Percentiles rank a stretch among this genome's conserved stretches.
Conservation (phyloP, 2,329 filamentous ascomycete species). For the Calcarisporium arbuscula region DNA sequence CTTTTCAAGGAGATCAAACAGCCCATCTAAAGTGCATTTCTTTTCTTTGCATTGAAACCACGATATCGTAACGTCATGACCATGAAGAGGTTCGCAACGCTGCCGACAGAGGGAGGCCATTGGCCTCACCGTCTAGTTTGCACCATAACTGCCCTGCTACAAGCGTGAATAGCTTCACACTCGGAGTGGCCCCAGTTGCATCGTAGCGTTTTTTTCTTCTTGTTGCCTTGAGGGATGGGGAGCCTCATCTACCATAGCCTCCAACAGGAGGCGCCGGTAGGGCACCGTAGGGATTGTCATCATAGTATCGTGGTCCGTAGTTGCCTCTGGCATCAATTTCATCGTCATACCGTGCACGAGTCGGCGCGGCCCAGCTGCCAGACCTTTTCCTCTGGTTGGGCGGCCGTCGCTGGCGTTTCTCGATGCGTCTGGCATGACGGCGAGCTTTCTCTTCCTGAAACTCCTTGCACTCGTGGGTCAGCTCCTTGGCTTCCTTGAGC, state of each 20-base stretch:
- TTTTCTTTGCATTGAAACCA: no score
- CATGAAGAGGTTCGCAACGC: no score
- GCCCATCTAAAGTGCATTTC: no score
- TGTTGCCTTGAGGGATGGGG: no score
- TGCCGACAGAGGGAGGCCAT: no score
- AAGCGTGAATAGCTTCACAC: no score
- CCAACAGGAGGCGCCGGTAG: slow-evolving; percentile 30
- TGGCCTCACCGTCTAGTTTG: no score
- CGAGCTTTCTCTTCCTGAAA: slow-evolving; percentile 43
- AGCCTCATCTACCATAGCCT: slow-evolving; percentile 9
- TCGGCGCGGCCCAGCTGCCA: slow-evolving; percentile 38
- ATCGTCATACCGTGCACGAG: slow-evolving; percentile 31
- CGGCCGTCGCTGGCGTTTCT: slow-evolving; percentile 23
- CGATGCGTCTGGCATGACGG: slow-evolving; percentile 42
- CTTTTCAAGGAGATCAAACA: no score
- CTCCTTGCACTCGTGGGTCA: slow-evolving; percentile 40
- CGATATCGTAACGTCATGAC: no score
- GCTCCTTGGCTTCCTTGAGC: slow-evolving; percentile 48
- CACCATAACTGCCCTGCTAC: no score
- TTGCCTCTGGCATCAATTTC: slow-evolving; percentile 28
- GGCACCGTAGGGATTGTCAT: slow-evolving; percentile 40
- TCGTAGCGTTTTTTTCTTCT: no score
- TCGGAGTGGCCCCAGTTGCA: no score
- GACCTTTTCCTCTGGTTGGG: slow-evolving; percentile 29
- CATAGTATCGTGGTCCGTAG: slow-evolving; percentile 35